These are phyloP conservation scores for Aspergillus wentii DNA, from an alignment of 495 filamentous ascomycete genomes.

Conservation along the genomic window DNA sequence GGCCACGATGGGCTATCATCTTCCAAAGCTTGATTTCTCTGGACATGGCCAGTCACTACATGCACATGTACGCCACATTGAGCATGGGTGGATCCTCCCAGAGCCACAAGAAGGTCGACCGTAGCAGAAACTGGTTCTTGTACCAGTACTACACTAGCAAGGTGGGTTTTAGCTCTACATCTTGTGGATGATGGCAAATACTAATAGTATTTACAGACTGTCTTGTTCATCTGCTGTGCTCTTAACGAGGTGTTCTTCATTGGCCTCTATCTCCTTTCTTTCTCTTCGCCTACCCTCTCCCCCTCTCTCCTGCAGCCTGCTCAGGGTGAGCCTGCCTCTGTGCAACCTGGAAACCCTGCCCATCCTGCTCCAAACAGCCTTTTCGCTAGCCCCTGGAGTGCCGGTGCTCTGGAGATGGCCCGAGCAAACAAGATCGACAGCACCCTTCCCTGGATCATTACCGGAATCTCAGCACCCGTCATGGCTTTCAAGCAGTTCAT, in stretches of 20 bases:
- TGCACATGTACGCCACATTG: slow-evolving; percentile 93
- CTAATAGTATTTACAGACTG: slow-evolving; percentile 51
- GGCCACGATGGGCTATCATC: slow-evolving; percentile 83
- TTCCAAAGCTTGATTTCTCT: slow-evolving; percentile 91
- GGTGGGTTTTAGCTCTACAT: slow-evolving; percentile 48
- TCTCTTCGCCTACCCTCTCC: slow-evolving; percentile 81
- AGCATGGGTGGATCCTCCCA: slow-evolving; percentile 70
- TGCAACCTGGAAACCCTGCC: slow-evolving; percentile 62
- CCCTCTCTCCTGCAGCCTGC: slow-evolving; percentile 65
- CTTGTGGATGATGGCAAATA: neutral
- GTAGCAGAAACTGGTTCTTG: slow-evolving; percentile 60
- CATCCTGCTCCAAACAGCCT: slow-evolving; percentile 59
- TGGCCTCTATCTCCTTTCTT: slow-evolving; percentile 93
- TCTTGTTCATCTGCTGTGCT: slow-evolving; percentile 86
- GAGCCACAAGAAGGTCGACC: slow-evolving; percentile 92
- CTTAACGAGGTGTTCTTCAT: slow-evolving; percentile 97
- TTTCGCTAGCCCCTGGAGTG: slow-evolving; percentile 81
- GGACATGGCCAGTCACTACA: slow-evolving; percentile 93
- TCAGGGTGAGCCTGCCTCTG: slow-evolving; percentile 44
- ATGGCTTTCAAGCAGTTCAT: slow-evolving; percentile 91
- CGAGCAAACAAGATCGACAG: slow-evolving; percentile 91
- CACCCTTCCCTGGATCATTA: slow-evolving; percentile 81
- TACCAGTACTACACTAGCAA: slow-evolving; percentile 96
- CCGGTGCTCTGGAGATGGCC: slow-evolving; percentile 85
- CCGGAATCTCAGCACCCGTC: slow-evolving; percentile 72